A percentile compares a stretch with the other conserved stretches of the same genome.
Evolutionary conservation across 23 red algal species (phyloP).

Genomic region (Gracilaria domingensis): DNA sequence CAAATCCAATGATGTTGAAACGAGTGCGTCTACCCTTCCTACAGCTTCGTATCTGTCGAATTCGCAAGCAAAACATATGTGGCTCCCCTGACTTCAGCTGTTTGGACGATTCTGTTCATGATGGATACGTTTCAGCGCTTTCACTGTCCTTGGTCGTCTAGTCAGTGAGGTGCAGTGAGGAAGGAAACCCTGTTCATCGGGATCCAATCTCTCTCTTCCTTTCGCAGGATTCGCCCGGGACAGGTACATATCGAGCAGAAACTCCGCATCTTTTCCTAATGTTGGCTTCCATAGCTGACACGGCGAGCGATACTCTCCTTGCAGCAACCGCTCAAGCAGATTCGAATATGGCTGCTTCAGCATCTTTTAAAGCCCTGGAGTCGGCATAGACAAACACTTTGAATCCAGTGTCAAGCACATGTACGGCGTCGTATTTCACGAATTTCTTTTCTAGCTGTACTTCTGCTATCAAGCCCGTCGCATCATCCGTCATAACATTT

Average conservation of each 20-base stretch:
- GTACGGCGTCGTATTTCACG: slow-evolving; percentile 44
- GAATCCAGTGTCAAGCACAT: slow-evolving; percentile 65
- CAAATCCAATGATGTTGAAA: background rate
- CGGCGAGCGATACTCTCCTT: slow-evolving; percentile 33
- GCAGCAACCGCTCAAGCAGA: slow-evolving; percentile 55
- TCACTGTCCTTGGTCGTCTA: slow-evolving; percentile 40
- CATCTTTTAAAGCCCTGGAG: slow-evolving; percentile 7
- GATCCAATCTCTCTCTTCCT: slow-evolving; percentile 2
- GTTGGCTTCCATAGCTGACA: slow-evolving; percentile 69
- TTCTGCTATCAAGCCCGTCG: slow-evolving; percentile 55
- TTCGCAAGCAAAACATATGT: slow-evolving; percentile 9
- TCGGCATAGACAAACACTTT: slow-evolving; percentile 74
- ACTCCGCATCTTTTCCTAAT: slow-evolving; percentile 51
- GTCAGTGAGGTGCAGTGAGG: slow-evolving; percentile 36
- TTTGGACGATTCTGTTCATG: background rate
- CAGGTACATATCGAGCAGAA: slow-evolving; percentile 55
- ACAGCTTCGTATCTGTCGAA: slow-evolving; percentile 1
- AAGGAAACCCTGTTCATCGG: slow-evolving; percentile 44
- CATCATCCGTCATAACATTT: slow-evolving; percentile 42
- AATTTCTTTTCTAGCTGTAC: slow-evolving; percentile 46
- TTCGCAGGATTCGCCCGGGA: slow-evolving; percentile 11
- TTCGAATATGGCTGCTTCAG: slow-evolving; percentile 50
- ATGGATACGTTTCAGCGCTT: slow-evolving; percentile 2
- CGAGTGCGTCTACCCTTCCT: background rate
- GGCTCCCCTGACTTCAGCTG: background rate